phyloP scores from a whole-genome alignment of 176 grass and related monocot genomes.

The Oryza nivara region DNA sequence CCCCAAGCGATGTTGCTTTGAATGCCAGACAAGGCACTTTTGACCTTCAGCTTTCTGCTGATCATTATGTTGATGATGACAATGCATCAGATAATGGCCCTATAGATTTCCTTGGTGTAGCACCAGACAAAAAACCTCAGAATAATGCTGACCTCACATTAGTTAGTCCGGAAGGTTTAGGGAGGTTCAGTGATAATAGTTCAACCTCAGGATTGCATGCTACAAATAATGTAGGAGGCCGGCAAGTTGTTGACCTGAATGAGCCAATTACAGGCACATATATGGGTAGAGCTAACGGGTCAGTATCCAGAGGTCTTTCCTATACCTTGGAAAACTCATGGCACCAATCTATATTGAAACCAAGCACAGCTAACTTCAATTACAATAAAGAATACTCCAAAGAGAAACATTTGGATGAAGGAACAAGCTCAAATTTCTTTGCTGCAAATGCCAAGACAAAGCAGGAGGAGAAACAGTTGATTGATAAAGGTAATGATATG shows the following conservation, averaged over 20 bases:
- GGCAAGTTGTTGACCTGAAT: conserved; percentile 64
- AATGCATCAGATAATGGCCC: conserved; percentile 42
- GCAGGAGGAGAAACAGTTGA: conserved; percentile 48
- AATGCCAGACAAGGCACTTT: conserved; percentile 47
- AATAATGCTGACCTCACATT: conserved; percentile 52
- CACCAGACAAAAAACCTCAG: conserved; percentile 18
- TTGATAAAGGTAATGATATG: conserved; percentile 64
- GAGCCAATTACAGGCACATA: conserved; percentile 49
- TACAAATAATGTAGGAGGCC: conserved; percentile 31
- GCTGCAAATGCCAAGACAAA: conserved; percentile 38
- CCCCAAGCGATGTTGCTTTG: conserved; percentile 38
- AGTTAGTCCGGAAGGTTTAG: conserved; percentile 18
- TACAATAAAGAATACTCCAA: conserved; percentile 55
- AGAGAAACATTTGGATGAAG: conserved; percentile 52
- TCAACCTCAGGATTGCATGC: conserved; percentile 40
- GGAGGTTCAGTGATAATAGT: conserved; percentile 41
- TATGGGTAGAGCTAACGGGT: conserved; percentile 36
- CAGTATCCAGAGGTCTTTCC: conserved; percentile 32
- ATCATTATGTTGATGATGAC: conserved; percentile 62
- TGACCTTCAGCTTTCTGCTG: conserved; percentile 67
- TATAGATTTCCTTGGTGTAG: conserved; percentile 55
- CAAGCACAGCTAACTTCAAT: conserved; percentile 55
- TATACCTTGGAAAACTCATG: conserved; percentile 40
- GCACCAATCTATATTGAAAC: conserved; percentile 34
- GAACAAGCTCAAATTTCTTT: conserved; percentile 66